A percentile compares a stretch with the other conserved stretches of the same genome.
These are phyloP conservation scores for Anacardium occidentale DNA, from an alignment of 345 rosid genomes.

Conservation along the genomic window DNA sequence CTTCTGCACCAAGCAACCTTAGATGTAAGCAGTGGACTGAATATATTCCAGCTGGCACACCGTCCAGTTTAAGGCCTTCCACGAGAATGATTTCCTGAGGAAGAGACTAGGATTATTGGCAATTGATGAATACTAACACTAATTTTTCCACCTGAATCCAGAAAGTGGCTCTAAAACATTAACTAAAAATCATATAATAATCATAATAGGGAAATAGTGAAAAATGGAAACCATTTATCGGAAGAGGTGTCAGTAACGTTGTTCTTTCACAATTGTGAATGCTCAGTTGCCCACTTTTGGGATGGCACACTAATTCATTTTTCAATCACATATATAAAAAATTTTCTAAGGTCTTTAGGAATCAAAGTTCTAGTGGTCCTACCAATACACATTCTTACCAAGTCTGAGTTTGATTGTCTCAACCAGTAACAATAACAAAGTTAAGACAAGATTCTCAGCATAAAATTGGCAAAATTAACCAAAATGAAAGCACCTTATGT, in stretches of 20 bases:
- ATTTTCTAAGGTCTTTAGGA: neutral
- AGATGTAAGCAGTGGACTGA: constrained; percentile 66
- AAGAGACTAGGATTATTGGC: neutral
- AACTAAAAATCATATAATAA: neutral
- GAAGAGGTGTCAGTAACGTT: neutral
- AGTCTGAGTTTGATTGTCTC: too few species aligned
- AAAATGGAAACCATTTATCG: neutral
- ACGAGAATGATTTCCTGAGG: constrained; percentile 62
- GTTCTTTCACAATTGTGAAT: neutral
- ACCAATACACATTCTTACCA: neutral
- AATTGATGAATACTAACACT: neutral
- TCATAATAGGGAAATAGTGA: neutral
- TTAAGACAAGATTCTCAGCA: too few species aligned
- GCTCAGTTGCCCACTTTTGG: neutral
- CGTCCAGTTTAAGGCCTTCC: constrained; percentile 68
- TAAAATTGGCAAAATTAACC: too few species aligned
- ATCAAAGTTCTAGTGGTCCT: neutral
- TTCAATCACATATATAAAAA: neutral
- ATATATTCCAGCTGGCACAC: constrained; percentile 54
- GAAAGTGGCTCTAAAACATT: neutral
- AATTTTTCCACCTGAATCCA: neutral
- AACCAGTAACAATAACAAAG: too few species aligned
- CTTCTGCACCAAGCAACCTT: constrained; percentile 70
- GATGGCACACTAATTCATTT: neutral
- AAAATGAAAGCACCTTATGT: too few species aligned